Conservation (phyloP, 192 early-diverging fungal genomes). For the Geosiphon pyriformis region DNA sequence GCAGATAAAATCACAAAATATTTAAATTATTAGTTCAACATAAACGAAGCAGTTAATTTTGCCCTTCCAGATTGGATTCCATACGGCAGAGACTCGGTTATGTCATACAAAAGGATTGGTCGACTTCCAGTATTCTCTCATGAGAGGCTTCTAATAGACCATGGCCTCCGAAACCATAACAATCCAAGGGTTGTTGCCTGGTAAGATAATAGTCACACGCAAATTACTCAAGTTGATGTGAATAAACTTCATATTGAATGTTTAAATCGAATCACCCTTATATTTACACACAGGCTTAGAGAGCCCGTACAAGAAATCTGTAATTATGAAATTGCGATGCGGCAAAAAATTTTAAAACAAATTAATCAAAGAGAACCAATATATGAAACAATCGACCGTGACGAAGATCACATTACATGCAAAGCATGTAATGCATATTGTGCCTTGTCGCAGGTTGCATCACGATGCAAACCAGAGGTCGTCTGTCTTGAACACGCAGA, state of each 20-base stretch:
- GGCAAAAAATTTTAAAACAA: conserved; percentile 32
- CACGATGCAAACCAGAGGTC: conserved; percentile 56
- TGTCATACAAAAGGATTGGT: conserved; percentile 72
- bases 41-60: conserved; percentile 97
- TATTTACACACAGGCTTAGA: conserved; percentile 34
- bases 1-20: not conserved
- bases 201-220: not conserved
- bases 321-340: conserved; percentile 49
- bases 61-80: conserved; percentile 88
- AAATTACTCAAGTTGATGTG: not conserved
- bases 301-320: conserved; percentile 44
- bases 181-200: not conserved
- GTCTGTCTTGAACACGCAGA: conserved; percentile 61
- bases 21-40: conserved; percentile 63
- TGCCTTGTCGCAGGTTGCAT: conserved; percentile 63
- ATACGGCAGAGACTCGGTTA: conserved; percentile 71
- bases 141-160: conserved; percentile 80
- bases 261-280: conserved; percentile 1
- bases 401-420: conserved; percentile 66
- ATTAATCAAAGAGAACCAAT: conserved; percentile 37
- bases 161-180: conserved; percentile 36
- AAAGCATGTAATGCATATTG: conserved; percentile 64
- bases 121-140: conserved; percentile 91
- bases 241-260: not conserved
- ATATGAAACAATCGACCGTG: conserved; percentile 40